These are phyloP conservation scores for Thraustotheca clavata DNA, from an alignment of 352 stramenopile genomes.

Conservation along the genomic window DNA sequence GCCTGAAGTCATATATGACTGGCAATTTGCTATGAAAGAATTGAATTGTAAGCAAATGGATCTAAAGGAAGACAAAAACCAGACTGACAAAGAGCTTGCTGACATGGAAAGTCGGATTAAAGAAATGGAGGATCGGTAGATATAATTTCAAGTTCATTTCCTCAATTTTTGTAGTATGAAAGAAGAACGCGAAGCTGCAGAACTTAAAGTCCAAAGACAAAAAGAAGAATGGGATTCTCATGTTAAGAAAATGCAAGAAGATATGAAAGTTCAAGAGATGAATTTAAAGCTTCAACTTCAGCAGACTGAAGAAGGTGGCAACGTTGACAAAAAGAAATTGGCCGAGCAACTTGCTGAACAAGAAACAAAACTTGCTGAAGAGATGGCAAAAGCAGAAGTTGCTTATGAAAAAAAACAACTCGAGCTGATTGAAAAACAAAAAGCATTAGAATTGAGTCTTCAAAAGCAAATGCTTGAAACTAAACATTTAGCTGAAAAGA, in stretches of 20 bases:
- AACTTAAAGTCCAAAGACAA: constrained; percentile 56
- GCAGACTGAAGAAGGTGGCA: constrained; percentile 43
- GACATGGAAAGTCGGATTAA: constrained; percentile 69
- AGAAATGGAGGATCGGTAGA: constrained; percentile 67
- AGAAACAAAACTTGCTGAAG: constrained; percentile 65
- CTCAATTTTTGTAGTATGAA: constrained; percentile 32
- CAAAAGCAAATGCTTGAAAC: constrained; percentile 77
- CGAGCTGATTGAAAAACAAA: constrained; percentile 53
- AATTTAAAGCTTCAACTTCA: constrained; percentile 71
- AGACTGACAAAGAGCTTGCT: constrained; percentile 56
- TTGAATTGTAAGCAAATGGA: constrained; percentile 68
- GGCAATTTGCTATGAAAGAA: constrained; percentile 74
- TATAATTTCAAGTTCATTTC: neutral
- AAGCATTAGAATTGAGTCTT: constrained; percentile 55
- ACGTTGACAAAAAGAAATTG: constrained; percentile 65
- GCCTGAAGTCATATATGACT: constrained; percentile 47
- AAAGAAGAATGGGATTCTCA: constrained; percentile 63
- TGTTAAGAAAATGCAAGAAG: constrained; percentile 53
- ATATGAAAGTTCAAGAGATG: constrained; percentile 62
- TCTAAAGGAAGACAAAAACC: constrained; percentile 38
- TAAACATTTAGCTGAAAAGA: constrained; percentile 49
- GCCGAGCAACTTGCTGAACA: constrained; percentile 64
- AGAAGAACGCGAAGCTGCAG: constrained; percentile 40
- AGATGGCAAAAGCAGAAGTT: constrained; percentile 66
- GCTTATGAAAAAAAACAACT: constrained; percentile 68